phyloP scores from a whole-genome alignment of 1,139 yeast genomes.

The Yamadazyma dendronema region DNA sequence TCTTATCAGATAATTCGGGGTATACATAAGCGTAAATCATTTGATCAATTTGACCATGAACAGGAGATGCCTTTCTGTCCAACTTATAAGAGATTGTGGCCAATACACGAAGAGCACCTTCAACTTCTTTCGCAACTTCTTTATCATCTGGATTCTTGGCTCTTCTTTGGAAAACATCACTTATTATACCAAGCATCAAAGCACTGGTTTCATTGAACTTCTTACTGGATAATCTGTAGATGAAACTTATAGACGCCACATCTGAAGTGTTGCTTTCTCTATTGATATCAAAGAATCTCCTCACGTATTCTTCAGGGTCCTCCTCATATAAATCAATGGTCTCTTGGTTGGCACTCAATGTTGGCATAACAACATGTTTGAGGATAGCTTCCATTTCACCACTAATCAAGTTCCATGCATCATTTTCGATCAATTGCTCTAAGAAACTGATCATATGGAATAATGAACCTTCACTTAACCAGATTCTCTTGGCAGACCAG shows the following conservation, averaged over 20 bases:
- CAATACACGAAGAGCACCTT: slow-evolving; percentile 52
- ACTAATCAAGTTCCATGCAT: slow-evolving; percentile 52
- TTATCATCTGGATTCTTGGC: slow-evolving; percentile 29
- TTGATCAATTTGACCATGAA: slow-evolving; percentile 45
- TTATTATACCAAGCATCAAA: slow-evolving; percentile 45
- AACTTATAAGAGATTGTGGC: slow-evolving; percentile 46
- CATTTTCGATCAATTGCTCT: slow-evolving; percentile 57
- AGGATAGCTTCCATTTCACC: slow-evolving; percentile 59
- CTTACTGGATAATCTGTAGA: slow-evolving; percentile 49
- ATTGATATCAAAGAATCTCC: slow-evolving; percentile 66
- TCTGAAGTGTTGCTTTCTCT: slow-evolving; percentile 77
- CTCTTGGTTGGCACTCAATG: slow-evolving; percentile 54
- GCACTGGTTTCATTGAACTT: slow-evolving; percentile 46
- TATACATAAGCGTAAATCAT: slow-evolving; percentile 43
- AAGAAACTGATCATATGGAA: slow-evolving; percentile 64
- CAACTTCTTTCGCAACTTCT: slow-evolving; percentile 39
- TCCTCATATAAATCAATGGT: slow-evolving; percentile 65
- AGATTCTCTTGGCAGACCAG: slow-evolving; percentile 56
- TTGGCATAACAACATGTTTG: slow-evolving; percentile 61
- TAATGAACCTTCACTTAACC: slow-evolving; percentile 61
- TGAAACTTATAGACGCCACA: slow-evolving; percentile 76
- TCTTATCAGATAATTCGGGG: slow-evolving; percentile 43
- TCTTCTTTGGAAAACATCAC: slow-evolving; percentile 49
- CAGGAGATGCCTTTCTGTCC: slow-evolving; percentile 39
- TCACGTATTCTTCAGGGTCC: slow-evolving; percentile 71